Evolutionary conservation across 2,329 filamentous ascomycete genomes (phyloP), one percentile per base, ranked within the genome.

Genomic region (Arthrinium phaeospermum): DNA sequence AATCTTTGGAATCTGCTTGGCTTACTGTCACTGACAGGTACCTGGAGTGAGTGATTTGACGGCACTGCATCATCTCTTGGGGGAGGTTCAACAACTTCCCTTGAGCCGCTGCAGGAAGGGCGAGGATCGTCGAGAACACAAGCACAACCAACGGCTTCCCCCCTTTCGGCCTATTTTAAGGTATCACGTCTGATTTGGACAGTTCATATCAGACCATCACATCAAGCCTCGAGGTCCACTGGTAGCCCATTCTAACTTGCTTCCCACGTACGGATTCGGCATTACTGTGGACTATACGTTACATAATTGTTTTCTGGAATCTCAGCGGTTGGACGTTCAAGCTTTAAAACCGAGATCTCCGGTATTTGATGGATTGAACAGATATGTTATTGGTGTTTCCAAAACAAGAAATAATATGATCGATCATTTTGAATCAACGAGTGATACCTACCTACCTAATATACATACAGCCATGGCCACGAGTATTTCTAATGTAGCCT

Each of bases 201-300:
- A 57, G 53, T 61, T 37, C 53, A 37, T 61, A 61, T 61, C 53
- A 61, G 53, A 61, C 53, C 53, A 61, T 61, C 53, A 61, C 30
- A 37, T 37, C 53, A 61, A 61, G 53, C 57, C 30, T 64, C 22
- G 57, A 64, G 30, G 34, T 64, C 57, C 57, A 64, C 57, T 22
- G 34, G 34, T 24, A 64, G 57, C 57, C 57, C 57, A 19, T 41
- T 64, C 41, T 64, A 41, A 64, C 57, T 34, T 64, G 57, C n/a
- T 64, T 64, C 22, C 57, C 34, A 64, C n/a, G 34, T 41, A 41
- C 57, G 30, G 13, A 64, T 64, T 64, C 57, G 57, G 57, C 57
- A 64, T 41, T 64, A 41, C 19, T 41, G 34, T 64, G 22, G 30
- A 37, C 22, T 61, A 10, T 10, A 30, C 10, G 30, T 61, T 61